Base-by-base conservation (phyloP, 129 eudicot genomes). In the Dittrichia graveolens region DNA sequence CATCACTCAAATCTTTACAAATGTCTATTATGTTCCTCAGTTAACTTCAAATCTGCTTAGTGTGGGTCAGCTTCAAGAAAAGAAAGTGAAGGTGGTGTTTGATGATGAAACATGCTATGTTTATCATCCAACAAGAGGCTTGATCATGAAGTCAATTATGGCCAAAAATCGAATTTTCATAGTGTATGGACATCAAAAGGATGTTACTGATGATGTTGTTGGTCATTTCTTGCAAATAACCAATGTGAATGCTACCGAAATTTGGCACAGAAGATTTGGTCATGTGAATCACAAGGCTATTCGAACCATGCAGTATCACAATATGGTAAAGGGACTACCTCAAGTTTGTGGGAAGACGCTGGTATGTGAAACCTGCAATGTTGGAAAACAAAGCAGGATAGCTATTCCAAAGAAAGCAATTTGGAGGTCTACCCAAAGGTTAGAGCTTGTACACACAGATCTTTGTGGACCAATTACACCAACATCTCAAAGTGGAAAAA, bases 101-200 rank as follows among this genome's bases (percentile, higher is more conserved):
- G 39, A 35, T 3, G 37, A 49, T 13, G 61, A 15, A 6, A 37
- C 4, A 13, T 69, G 74, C 14, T n/a, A 37, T 3, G 15, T 69
- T 15, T 5, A 69, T 69, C 74, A 69, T 34, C 74, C 61, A 8
- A 37, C 3, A 35, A 50, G 14, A 8, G 61, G 74, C 1, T 5
- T 50, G 8, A 50, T 69, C 4, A 14, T 69, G 48, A 52, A 37
- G 7, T 49, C 61, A n/a, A 38, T 8, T n/a, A 69, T 69, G 61
- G 2, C 61, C 4, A 50, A 16, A 38, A 69, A 52, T 3, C 7
- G 74, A 6, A 69, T 69, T 49, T 69, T 50, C 14, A 35, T n/a
- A 6, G 43, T 68, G 61, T 14, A 31, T 49, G 73, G 49, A 0
- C 0, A 14, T 8, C 12, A n/a, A 14, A 8, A 6, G n/a, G 7